Conservation (phyloP, 768 basidiomycete genomes). For the Neoboletus brunneissimus region DNA sequence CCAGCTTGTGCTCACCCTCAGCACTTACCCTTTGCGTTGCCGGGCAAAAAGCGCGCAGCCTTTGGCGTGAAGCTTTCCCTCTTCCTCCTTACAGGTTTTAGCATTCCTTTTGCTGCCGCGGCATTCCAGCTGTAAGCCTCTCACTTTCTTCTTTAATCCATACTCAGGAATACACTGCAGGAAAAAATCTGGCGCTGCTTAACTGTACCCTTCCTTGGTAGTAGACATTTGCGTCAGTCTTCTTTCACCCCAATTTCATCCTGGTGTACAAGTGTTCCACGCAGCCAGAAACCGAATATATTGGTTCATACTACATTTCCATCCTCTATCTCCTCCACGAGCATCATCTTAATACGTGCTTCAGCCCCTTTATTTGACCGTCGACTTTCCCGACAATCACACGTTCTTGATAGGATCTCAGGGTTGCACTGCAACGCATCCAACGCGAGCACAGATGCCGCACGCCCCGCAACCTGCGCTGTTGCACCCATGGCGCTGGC, state of each 20-base stretch:
- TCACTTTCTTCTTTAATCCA: not conserved
- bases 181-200: conserved; percentile 36
- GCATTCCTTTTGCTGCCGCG: conserved; percentile 64
- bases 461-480: conserved; percentile 53
- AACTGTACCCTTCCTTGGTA: conserved; percentile 12
- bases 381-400: conserved; percentile 55
- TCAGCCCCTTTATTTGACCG: conserved; percentile 37
- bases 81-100: conserved; percentile 54
- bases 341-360: conserved; percentile 35
- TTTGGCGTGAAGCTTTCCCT: conserved; percentile 37
- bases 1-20: conserved; percentile 19
- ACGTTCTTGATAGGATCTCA: conserved; percentile 57
- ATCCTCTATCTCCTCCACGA: conserved; percentile 24
- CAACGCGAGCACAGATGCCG: conserved; percentile 61
- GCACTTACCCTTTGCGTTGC: conserved; percentile 58
- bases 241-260: not conserved
- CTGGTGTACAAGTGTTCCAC: conserved; percentile 7
- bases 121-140: conserved; percentile 60
- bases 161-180: conserved; percentile 30
- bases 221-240: conserved; percentile 3
- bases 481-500: conserved; percentile 55
- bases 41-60: conserved; percentile 46
- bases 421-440: conserved; percentile 66
- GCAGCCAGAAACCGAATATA: not conserved
- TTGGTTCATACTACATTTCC: conserved; percentile 14